A percentile compares a stretch with the other conserved stretches of the same genome.
phyloP scores from a whole-genome alignment of 176 grass and related monocot genomes.

The Eremochloa ophiuroides region DNA sequence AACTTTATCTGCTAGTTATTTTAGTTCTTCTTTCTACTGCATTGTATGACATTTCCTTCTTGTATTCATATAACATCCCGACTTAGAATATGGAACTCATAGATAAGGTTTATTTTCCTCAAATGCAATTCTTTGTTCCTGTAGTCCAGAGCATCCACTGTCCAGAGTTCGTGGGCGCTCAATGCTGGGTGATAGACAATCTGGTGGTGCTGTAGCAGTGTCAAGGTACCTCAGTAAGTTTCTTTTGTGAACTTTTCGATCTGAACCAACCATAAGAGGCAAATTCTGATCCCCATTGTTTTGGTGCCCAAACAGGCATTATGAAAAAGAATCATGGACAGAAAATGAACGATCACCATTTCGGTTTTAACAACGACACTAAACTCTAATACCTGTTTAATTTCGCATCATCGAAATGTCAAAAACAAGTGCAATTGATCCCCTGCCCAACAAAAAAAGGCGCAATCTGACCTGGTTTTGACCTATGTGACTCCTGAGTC shows the following conservation, averaged over 20 bases:
- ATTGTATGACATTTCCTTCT: background rate
- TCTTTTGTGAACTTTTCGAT: slow-evolving; percentile 38
- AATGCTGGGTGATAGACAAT: slow-evolving; percentile 78
- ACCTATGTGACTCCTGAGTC: background rate
- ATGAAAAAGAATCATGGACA: background rate
- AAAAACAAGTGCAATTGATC: background rate
- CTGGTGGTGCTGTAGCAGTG: slow-evolving; percentile 55
- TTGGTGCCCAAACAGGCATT: background rate
- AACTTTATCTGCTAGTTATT: background rate
- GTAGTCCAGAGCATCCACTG: slow-evolving; percentile 89
- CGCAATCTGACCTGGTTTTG: background rate
- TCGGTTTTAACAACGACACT: background rate
- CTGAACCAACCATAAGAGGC: slow-evolving; percentile 13
- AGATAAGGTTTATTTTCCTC: slow-evolving; percentile 18
- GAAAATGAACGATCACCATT: background rate
- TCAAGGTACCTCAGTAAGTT: slow-evolving; percentile 97
- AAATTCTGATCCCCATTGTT: slow-evolving; percentile 12
- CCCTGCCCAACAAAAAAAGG: background rate
- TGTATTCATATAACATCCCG: background rate
- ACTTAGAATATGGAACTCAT: slow-evolving; percentile 7
- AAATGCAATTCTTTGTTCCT: slow-evolving; percentile 28
- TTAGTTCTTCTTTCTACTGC: background rate
- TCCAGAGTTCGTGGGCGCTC: slow-evolving; percentile 63
- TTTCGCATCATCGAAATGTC: background rate
- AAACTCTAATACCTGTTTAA: background rate